A percentile compares a stretch with the other conserved stretches of the same genome.
These are phyloP conservation scores for Tricholoma flavovirens DNA, from an alignment of 768 basidiomycete species.

Conservation along the genomic window DNA sequence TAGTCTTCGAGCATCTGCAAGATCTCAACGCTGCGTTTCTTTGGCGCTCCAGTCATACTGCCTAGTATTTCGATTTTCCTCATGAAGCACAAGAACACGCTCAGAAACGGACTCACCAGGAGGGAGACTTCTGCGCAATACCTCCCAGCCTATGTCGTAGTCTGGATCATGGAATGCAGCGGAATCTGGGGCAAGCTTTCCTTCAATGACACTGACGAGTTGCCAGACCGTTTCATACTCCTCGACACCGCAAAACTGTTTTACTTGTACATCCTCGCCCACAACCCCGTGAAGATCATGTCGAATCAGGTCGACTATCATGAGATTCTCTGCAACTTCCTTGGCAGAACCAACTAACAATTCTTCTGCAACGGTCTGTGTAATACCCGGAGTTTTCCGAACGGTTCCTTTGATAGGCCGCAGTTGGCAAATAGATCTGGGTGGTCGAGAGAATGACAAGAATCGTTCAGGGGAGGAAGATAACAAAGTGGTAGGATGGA, in stretches of 20 bases:
- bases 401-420: slow-evolving; percentile 95
- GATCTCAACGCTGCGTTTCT: slow-evolving; percentile 89
- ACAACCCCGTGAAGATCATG: slow-evolving; percentile 86
- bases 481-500: slow-evolving; percentile 71
- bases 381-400: slow-evolving; percentile 60
- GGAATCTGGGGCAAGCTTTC: slow-evolving; percentile 36
- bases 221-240: slow-evolving; percentile 95
- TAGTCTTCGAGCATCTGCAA: slow-evolving; percentile 71
- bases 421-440: slow-evolving; percentile 64
- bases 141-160: slow-evolving; percentile 67
- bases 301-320: slow-evolving; percentile 96
- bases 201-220: slow-evolving; percentile 90
- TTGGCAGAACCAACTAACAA: slow-evolving; percentile 64
- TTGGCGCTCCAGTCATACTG: slow-evolving; percentile 97
- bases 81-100: background rate
- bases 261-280: slow-evolving; percentile 76
- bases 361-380: slow-evolving; percentile 60
- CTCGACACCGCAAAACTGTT: slow-evolving; percentile 82
- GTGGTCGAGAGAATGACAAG: slow-evolving; percentile 69
- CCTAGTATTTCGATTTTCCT: slow-evolving; percentile 40
- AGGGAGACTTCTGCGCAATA: slow-evolving; percentile 73
- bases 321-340: slow-evolving; percentile 94
- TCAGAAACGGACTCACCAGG: slow-evolving; percentile 52
- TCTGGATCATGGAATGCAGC: slow-evolving; percentile 29
- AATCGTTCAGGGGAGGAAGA: slow-evolving; percentile 93